Base-by-base conservation (phyloP, 352 stramenopile genomes). In the Albugo laibachii region DNA sequence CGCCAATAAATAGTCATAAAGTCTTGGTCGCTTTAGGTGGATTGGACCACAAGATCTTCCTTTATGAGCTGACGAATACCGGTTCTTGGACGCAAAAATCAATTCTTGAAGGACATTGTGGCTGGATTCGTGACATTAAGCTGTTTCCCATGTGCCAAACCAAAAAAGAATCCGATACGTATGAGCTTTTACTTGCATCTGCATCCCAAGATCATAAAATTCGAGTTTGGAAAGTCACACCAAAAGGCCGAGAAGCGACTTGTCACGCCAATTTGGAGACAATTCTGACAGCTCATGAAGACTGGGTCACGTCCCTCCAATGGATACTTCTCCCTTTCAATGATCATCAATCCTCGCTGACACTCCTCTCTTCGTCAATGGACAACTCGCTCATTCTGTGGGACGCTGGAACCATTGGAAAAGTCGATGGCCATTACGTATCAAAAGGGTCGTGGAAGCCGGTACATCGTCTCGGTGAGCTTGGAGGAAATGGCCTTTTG, bases 311-410 rank as follows among this genome's bases (percentile, higher is more conserved):
- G 12, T 83, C 62, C 10, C 50, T 87, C 18, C 55, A 62, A 18
- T 87, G 75, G 75, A 63, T 56, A 36, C 31, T 50, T 2, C 34
- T 71, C 10, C 49, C 54, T 1, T 24, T n/a, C 12, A 15, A 13
- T 14, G 45, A 24, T 13, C 21, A 39, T 4, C 27, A 5, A 19
- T 21, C 27, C n/a, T 5, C 5, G 5, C 11, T 19, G 52, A 14
- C 46, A 2, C 55, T 87, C 27, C 48, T 87, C 4, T 81, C 72
- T 1, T 62, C 63, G 1, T 84, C 75, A 0, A 87, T 87, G 75
- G 75, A 87, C 54, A 83, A 87, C 47, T 72, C 68, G 11, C 45
- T 87, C 1, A 76, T 87, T 37, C 44, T 80, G 19, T 87, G 75
- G 75, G 57, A 31, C 8, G 24, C 24, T 8, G 24, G 24, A 31